phyloP scores from a whole-genome alignment of 352 stramenopile species.

The Albugo candida region DNA sequence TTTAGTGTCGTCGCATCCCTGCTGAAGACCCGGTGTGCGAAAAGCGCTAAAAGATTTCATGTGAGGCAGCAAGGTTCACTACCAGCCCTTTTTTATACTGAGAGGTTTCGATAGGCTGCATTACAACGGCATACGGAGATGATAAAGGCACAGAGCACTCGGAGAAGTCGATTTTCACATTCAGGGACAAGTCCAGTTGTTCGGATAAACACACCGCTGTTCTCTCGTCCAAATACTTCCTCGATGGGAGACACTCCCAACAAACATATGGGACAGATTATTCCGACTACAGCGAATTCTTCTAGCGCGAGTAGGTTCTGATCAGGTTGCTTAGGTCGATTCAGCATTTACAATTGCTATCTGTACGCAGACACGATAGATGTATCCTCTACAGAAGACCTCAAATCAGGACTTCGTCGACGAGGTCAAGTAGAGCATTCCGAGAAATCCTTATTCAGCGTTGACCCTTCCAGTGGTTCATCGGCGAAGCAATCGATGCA shows the following conservation, averaged over 20 bases:
- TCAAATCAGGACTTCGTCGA: conserved; percentile 23
- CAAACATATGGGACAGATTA: not conserved
- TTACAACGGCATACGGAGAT: conserved; percentile 39
- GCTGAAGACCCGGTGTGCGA: conserved; percentile 60
- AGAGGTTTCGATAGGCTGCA: conserved; percentile 17
- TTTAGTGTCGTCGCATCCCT: conserved; percentile 62
- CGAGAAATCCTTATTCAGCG: conserved; percentile 48
- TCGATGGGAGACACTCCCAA: not conserved
- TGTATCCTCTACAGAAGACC: too few relatives aligned
- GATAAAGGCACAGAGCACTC: conserved; percentile 54
- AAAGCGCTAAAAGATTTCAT: conserved; percentile 63
- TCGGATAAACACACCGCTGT: conserved; percentile 62
- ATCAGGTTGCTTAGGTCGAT: not conserved
- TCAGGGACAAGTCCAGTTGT: conserved; percentile 49
- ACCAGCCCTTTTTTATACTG: not conserved
- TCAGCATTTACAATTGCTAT: not conserved
- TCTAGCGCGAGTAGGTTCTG: not conserved
- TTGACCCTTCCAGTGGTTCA: conserved; percentile 13
- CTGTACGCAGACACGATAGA: not conserved
- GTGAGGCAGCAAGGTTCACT: conserved; percentile 7
- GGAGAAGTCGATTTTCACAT: conserved; percentile 67
- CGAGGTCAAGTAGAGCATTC: conserved; percentile 23
- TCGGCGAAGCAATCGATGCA: conserved; percentile 32
- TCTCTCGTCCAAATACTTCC: conserved; percentile 20
- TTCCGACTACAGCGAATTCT: not conserved